Evolutionary conservation across 2,329 filamentous ascomycete genomes (phyloP).

Genomic region (Periconia sp.): DNA sequence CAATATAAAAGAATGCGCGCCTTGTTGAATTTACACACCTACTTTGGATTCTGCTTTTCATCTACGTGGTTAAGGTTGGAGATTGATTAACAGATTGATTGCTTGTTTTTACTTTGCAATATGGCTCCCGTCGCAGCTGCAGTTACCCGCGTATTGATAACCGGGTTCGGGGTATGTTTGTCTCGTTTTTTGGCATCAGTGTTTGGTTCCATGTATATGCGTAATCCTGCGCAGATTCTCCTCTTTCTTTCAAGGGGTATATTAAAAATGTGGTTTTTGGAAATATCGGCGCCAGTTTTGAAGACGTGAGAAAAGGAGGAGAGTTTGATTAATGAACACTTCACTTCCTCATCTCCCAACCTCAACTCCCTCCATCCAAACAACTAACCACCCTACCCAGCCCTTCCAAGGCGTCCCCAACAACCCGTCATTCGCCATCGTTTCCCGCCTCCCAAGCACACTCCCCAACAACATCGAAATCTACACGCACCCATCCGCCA

Average conservation of each 20-base stretch:
- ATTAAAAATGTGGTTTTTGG: too few relatives aligned
- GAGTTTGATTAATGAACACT: too few relatives aligned
- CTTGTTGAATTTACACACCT: too few relatives aligned
- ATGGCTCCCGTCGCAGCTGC: conserved; percentile 15
- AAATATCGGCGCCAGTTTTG: too few relatives aligned
- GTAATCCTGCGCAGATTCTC: too few relatives aligned
- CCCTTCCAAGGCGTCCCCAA: conserved; percentile 71
- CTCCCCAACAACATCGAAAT: conserved; percentile 53
- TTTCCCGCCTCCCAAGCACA: conserved; percentile 61
- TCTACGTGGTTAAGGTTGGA: too few relatives aligned
- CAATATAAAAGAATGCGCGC: too few relatives aligned
- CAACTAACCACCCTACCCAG: conserved; percentile 45
- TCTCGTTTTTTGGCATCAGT: not conserved
- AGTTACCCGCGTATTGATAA: conserved; percentile 46
- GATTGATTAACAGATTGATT: too few relatives aligned
- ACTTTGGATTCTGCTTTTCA: too few relatives aligned
- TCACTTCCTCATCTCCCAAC: too few relatives aligned
- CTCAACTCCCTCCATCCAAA: not conserved
- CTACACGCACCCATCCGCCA: conserved; percentile 64
- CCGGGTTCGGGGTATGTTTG: conserved; percentile 45
- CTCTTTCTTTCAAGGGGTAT: too few relatives aligned
- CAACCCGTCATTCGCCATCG: conserved; percentile 82
- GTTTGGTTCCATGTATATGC: not conserved
- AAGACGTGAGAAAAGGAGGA: too few relatives aligned
- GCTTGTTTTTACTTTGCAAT: not conserved